Percentiles rank a stretch among this genome's conserved stretches.
phyloP scores from a whole-genome alignment of 441 rosid species.

The Eruca vesicaria region DNA sequence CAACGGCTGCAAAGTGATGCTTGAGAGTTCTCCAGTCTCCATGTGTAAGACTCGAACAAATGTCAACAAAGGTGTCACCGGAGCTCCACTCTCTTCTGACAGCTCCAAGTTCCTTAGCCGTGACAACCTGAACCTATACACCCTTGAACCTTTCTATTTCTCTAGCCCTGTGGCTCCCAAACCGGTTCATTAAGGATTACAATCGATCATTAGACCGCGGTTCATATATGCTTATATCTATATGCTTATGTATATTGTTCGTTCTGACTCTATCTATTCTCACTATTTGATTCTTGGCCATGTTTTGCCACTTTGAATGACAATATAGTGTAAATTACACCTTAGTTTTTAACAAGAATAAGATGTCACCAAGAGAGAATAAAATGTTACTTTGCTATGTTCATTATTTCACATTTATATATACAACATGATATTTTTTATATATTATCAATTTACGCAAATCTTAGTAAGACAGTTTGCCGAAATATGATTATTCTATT shows the following conservation, averaged over 20 bases:
- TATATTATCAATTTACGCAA: no score
- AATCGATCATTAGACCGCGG: background rate
- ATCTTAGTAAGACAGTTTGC: no score
- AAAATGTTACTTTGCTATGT: no score
- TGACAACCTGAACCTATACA: conserved; percentile 45
- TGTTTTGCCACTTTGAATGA: background rate
- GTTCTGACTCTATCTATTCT: background rate
- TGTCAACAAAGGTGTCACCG: conserved; percentile 40
- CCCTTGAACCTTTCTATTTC: conserved; percentile 46
- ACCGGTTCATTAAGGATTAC: conserved; percentile 17
- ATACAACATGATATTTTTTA: no score
- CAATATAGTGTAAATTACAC: background rate
- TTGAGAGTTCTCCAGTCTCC: conserved; percentile 40
- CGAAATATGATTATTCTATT: no score
- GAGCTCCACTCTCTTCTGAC: conserved; percentile 41
- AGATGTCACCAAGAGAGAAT: conserved; percentile 4
- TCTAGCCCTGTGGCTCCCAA: conserved; percentile 25
- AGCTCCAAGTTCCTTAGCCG: conserved; percentile 20
- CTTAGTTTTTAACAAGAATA: background rate
- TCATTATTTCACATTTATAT: no score
- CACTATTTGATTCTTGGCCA: background rate
- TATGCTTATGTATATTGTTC: conserved; percentile 2
- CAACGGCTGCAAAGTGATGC: conserved; percentile 50
- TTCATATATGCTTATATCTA: background rate
- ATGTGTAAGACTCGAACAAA: conserved; percentile 43